Base-by-base conservation (phyloP, 2,329 filamentous ascomycete species). In the Cladosporium sp. region DNA sequence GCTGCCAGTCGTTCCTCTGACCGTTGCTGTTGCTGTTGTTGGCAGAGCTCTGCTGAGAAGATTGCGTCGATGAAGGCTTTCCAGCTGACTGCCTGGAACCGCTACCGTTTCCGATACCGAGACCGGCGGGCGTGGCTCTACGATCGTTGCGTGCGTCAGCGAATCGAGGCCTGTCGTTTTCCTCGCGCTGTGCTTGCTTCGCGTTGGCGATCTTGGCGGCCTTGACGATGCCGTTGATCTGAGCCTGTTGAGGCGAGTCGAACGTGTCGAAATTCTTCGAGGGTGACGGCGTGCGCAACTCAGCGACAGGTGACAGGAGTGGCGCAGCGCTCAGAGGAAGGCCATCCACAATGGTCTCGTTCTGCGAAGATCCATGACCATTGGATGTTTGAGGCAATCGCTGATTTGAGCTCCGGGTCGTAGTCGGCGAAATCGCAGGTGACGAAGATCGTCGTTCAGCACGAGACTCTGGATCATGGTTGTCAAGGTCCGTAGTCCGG, bases 301-400 rank as follows among this genome's bases (percentile, higher is more conserved):
- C 91, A 64, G 90, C 90, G 0, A 93, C 90, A 0, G 91, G 91
- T 0, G 91, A 93, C 2, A 93, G 81, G 26, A 84, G 68, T 4
- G 82, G 81, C 38, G 70, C 72, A 8, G 69, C 64, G 30, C 34
- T 65, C 41, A 60, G 26, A 21, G 64, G 47, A 10, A 60, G 24
- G 18, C 54, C 55, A 10, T 72, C 71, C n/a, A 57, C 12, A 4
- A 44, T 41, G 12, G 61, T 32, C 24, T 64, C 61, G 18, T n/a
- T 36, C 15, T 64, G 61, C 7, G 61, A 55, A 6, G 36, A 30
- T 32, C 36, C 34, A 2, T 64, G 61, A 6, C 51, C 61, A 4
- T 64, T 64, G 18, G 61, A 64, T 15, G 61, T 30, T 7, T n/a
- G 34, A 2, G 61, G 61, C 21, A 57, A 32, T 5, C 61, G 61